phyloP scores from a whole-genome alignment of 2,329 filamentous ascomycete species.

The Seiridium unicorne region DNA sequence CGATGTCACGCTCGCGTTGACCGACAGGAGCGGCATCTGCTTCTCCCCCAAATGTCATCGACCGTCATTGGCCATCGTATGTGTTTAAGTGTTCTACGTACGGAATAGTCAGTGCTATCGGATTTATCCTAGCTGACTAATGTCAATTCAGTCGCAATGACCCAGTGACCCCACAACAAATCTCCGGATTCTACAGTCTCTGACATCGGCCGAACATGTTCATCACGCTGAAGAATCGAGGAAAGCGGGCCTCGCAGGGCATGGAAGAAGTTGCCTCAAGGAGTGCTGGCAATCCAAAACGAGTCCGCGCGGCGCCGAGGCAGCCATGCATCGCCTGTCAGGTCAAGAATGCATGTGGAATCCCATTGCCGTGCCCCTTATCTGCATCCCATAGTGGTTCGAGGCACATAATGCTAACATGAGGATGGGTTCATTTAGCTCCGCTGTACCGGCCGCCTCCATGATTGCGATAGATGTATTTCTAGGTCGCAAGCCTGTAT shows the following conservation, averaged over 20 bases:
- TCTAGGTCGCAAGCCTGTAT: constrained; percentile 9
- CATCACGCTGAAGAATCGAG: constrained; percentile 10
- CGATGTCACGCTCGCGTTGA: too few relatives aligned
- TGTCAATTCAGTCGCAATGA: too few relatives aligned
- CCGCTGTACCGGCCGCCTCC: constrained; percentile 7
- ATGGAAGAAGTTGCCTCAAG: constrained; percentile 10
- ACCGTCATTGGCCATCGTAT: too few relatives aligned
- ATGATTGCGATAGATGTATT: constrained; percentile 8
- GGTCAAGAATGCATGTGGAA: constrained; percentile 5
- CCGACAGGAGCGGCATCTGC: too few relatives aligned
- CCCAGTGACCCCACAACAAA: too few relatives aligned
- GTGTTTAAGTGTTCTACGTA: too few relatives aligned
- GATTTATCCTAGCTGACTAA: too few relatives aligned
- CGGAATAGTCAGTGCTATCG: too few relatives aligned
- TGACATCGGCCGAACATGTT: constrained; percentile 9
- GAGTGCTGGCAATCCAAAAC: constrained; percentile 2
- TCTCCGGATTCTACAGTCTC: too few relatives aligned
- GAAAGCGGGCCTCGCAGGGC: not conserved
- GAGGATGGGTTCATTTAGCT: not conserved
- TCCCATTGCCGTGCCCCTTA: not conserved
- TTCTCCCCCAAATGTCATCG: too few relatives aligned
- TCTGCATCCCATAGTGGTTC: not conserved
- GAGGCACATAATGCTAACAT: not conserved
- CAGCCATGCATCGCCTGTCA: constrained; percentile 10
- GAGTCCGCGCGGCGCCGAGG: not conserved